Evolutionary conservation across 345 rosid genomes (phyloP).

Genomic region (Lumnitzera racemosa): DNA sequence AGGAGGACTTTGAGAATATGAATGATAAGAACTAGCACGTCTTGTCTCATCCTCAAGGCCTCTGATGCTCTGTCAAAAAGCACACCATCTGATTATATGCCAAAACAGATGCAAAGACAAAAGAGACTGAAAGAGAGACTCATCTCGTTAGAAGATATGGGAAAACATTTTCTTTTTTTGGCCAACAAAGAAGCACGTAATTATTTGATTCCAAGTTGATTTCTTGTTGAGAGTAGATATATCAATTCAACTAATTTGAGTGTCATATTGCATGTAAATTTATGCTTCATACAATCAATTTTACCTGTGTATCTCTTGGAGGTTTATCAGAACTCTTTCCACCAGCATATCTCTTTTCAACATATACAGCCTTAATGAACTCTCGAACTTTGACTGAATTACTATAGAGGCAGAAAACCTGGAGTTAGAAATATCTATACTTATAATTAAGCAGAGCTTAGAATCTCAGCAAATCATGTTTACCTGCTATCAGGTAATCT

Average conservation of each 20-base stretch:
- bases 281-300: neutral
- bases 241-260: no score
- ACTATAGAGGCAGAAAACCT: conserved; percentile 37
- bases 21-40: conserved; percentile 96
- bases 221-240: no score
- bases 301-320: conserved; percentile 68
- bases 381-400: conserved; percentile 68
- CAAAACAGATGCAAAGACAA: neutral
- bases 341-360: conserved; percentile 73
- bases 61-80: conserved; percentile 46
- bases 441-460: neutral
- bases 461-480: conserved; percentile 8
- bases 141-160: no score
- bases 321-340: conserved; percentile 60
- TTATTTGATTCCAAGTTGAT: no score
- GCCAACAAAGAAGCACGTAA: no score
- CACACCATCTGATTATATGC: no score
- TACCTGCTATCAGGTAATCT: conserved; percentile 87
- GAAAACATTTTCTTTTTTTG: no score
- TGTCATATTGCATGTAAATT: no score
- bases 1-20: conserved; percentile 98
- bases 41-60: conserved; percentile 53
- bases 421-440: conserved; percentile 5
- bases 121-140: neutral
- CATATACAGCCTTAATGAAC: conserved; percentile 78